Evolutionary conservation across 1,139 yeast genomes (phyloP).

Genomic region (Debaryomycetaceae sp.): DNA sequence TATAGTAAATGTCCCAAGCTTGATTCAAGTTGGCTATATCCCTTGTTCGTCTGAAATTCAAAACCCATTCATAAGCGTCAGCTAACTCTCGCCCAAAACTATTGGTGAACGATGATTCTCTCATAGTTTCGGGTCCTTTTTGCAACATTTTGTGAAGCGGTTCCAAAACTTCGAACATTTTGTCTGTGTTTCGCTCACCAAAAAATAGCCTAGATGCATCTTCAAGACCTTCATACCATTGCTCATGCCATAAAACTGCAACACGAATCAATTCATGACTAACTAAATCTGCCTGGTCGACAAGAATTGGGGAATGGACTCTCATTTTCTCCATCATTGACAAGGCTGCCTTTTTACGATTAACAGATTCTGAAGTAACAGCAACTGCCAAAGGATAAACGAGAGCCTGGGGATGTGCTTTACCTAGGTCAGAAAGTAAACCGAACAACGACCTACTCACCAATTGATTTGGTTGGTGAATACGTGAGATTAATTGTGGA

Average conservation of each 20-base stretch:
- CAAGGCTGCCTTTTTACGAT: slow-evolving; percentile 86
- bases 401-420: slow-evolving; percentile 95
- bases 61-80: slow-evolving; percentile 93
- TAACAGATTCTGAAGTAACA: slow-evolving; percentile 86
- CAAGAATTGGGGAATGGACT: slow-evolving; percentile 77
- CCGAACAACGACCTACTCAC: slow-evolving; percentile 81
- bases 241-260: slow-evolving; percentile 96
- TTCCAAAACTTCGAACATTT: slow-evolving; percentile 87
- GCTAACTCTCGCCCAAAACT: slow-evolving; percentile 91
- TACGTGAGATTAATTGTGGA: slow-evolving; percentile 93
- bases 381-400: slow-evolving; percentile 96
- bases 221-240: slow-evolving; percentile 97
- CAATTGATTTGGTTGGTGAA: slow-evolving; percentile 88
- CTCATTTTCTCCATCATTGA: slow-evolving; percentile 91
- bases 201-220: slow-evolving; percentile 93
- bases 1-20: slow-evolving; percentile 96
- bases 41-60: slow-evolving; percentile 76
- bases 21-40: slow-evolving; percentile 89
- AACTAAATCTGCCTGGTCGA: slow-evolving; percentile 92
- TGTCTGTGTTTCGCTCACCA: slow-evolving; percentile 92
- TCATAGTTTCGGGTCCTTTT: slow-evolving; percentile 85
- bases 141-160: slow-evolving; percentile 83
- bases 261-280: slow-evolving; percentile 90
- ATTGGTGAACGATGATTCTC: slow-evolving; percentile 90
- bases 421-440: slow-evolving; percentile 80